A percentile compares a stretch with the other conserved stretches of the same genome.
Evolutionary conservation across 1,284 basidiomycete genomes (phyloP).

Genomic region (Trichosporon sp.): DNA sequence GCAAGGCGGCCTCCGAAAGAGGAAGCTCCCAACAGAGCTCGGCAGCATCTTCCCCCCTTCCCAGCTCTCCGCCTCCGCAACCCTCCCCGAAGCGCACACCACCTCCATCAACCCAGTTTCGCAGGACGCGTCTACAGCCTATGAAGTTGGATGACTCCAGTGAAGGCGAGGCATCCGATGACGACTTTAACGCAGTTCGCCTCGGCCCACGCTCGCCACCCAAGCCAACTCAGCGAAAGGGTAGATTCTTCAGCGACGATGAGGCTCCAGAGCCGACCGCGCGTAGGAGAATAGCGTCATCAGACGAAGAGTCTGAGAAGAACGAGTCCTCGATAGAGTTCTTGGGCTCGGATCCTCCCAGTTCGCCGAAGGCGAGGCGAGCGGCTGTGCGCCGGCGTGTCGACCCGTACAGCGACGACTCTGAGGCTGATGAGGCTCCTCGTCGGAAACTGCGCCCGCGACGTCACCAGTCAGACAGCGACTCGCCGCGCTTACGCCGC

Average conservation of each 20-base stretch:
- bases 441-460: background rate
- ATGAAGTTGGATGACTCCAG: background rate
- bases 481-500: background rate
- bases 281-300: background rate
- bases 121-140: background rate
- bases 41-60: background rate
- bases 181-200: constrained; percentile 8
- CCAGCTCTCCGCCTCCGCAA: background rate
- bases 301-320: background rate
- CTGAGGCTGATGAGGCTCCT: background rate
- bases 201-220: constrained; percentile 3
- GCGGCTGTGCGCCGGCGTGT: background rate
- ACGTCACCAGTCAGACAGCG: background rate
- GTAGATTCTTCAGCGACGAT: constrained; percentile 1
- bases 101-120: background rate
- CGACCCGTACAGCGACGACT: constrained; percentile 1
- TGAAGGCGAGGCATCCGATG: background rate
- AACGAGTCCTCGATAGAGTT: constrained; percentile 1
- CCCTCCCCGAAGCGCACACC: background rate
- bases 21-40: background rate
- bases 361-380: background rate
- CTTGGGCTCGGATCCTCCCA: background rate
- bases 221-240: background rate
- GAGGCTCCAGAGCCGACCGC: background rate
- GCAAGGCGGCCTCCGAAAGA: background rate